These are phyloP conservation scores for Phytopythium montanum DNA, from an alignment of 352 stramenopile genomes.

Conservation along the genomic window DNA sequence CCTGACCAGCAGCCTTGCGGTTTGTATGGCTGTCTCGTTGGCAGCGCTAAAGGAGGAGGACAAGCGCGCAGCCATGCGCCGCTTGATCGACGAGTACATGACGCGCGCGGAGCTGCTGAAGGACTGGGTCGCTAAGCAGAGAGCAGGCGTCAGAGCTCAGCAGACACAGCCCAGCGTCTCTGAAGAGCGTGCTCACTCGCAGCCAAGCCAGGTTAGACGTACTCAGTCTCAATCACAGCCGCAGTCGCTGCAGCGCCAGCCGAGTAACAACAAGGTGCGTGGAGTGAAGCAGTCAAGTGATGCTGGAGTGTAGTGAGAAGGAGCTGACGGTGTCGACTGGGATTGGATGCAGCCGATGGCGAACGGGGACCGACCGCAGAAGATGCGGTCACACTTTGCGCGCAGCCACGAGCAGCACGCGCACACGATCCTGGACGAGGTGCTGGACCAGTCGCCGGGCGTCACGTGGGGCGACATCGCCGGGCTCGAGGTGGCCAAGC, in stretches of 20 bases:
- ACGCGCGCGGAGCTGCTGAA: slow-evolving; percentile 71
- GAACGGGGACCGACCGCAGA: not conserved
- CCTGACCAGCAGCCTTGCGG: not conserved
- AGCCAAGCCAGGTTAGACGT: not conserved
- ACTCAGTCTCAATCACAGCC: not conserved
- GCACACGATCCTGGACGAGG: slow-evolving; percentile 80
- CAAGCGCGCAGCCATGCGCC: slow-evolving; percentile 23
- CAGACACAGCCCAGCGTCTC: not conserved
- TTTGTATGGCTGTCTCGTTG: not conserved
- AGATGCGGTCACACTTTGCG: slow-evolving; percentile 33
- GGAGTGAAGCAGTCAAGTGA: not conserved
- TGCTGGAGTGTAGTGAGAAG: not conserved
- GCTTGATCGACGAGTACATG: slow-evolving; percentile 81
- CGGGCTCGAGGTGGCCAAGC: slow-evolving; percentile 78
- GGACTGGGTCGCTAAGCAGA: slow-evolving; percentile 17
- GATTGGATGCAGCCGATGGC: not conserved
- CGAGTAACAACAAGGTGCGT: not conserved
- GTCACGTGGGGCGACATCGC: slow-evolving; percentile 84
- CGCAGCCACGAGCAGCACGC: slow-evolving; percentile 58
- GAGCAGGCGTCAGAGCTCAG: not conserved
- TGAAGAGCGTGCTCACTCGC: not conserved
- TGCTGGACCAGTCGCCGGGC: slow-evolving; percentile 73
- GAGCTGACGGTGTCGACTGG: not conserved
- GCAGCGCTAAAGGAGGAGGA: slow-evolving; percentile 36
- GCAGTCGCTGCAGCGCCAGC: not conserved